Percentiles rank a stretch among this genome's conserved stretches.
phyloP scores from a whole-genome alignment of 768 basidiomycete genomes.

The Boletellus sp. region DNA sequence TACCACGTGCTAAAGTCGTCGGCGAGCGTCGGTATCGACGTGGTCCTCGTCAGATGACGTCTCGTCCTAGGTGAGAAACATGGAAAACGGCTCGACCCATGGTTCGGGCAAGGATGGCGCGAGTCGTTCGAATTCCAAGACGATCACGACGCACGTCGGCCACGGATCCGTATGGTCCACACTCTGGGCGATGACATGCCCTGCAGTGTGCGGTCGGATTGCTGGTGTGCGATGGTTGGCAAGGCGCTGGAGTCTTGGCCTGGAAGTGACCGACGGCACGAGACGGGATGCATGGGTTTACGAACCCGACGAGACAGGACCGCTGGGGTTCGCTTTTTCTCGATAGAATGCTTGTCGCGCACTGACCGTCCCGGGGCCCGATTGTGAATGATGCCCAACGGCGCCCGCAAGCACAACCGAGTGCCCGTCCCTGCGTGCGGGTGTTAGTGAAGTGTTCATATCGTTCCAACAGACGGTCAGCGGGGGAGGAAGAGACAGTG shows the following conservation, averaged over 20 bases:
- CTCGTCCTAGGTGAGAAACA: constrained; percentile 80
- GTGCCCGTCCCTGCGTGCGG: constrained; percentile 73
- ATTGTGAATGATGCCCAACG: constrained; percentile 66
- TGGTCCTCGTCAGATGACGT: no score
- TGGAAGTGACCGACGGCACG: constrained; percentile 22
- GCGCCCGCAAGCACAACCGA: constrained; percentile 73
- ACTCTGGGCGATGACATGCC: constrained; percentile 90
- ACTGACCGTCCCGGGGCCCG: constrained; percentile 42
- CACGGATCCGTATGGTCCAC: constrained; percentile 89
- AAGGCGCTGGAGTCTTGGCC: constrained; percentile 85
- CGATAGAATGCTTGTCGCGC: constrained; percentile 71
- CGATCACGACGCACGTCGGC: constrained; percentile 74
- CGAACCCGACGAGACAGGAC: background rate
- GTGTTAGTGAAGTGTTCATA: constrained; percentile 64
- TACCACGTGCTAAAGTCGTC: no score
- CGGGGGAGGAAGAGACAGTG: background rate
- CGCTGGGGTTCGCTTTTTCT: constrained; percentile 78
- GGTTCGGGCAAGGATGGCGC: constrained; percentile 61
- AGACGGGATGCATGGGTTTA: no score
- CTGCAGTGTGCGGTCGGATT: constrained; percentile 34
- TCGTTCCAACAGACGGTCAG: background rate
- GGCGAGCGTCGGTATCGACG: no score
- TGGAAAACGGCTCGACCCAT: constrained; percentile 70
- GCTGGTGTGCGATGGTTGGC: constrained; percentile 44
- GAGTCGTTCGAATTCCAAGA: constrained; percentile 60